These are phyloP conservation scores for Fusarium ramigenum DNA, from an alignment of 2,329 filamentous ascomycete species.

Conservation along the genomic window DNA sequence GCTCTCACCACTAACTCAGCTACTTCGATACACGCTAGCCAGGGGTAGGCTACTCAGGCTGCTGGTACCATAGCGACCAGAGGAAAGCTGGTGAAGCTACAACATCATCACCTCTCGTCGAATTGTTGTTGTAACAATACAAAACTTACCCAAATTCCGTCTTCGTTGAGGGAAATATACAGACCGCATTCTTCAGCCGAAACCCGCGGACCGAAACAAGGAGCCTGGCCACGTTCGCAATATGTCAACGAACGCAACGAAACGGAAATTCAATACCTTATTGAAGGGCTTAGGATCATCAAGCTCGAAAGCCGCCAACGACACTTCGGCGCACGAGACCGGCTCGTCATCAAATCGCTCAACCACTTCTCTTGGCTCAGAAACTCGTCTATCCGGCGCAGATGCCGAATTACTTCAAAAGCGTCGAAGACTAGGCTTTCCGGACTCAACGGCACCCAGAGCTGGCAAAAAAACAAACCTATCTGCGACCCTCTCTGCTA, in stretches of 20 bases:
- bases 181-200: not conserved
- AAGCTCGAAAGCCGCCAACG: conserved; percentile 26
- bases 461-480: conserved; percentile 35
- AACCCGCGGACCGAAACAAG: not conserved
- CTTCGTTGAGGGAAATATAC: not conserved
- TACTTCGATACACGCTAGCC: not conserved
- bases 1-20: not conserved
- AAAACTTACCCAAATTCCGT: not conserved
- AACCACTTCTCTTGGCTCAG: conserved; percentile 15
- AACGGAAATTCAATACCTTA: conserved; percentile 82
- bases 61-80: conserved; percentile 15
- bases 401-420: conserved; percentile 60
- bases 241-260: conserved; percentile 74
- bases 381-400: conserved; percentile 29
- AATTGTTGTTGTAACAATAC: conserved; percentile 21
- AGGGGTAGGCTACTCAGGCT: not conserved
- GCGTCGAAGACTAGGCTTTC: conserved; percentile 60
- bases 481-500: conserved; percentile 36
- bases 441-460: conserved; percentile 52
- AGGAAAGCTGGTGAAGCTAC: not conserved
- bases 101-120: conserved; percentile 14
- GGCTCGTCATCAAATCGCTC: conserved; percentile 22
- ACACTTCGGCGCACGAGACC: not conserved
- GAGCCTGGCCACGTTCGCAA: conserved; percentile 18
- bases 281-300: conserved; percentile 71